Conservation (phyloP, 2,329 filamentous ascomycete genomes). For the Colletotrichum neosansevieriae region DNA sequence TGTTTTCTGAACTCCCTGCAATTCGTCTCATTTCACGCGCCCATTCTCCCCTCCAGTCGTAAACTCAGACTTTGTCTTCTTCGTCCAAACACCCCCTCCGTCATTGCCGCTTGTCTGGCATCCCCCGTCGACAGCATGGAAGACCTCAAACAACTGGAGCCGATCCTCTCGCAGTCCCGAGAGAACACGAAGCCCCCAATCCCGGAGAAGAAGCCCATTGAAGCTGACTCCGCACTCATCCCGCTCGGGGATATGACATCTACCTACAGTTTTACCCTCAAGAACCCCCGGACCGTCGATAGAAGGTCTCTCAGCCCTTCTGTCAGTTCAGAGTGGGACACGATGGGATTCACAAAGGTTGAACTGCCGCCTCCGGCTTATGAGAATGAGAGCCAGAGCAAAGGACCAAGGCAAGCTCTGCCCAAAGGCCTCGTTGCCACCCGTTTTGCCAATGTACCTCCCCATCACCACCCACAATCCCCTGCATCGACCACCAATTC, state of each 20-base stretch:
- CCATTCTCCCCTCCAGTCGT: background rate
- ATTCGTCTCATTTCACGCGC: background rate
- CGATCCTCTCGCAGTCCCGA: background rate
- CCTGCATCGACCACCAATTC: background rate
- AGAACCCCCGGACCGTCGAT: background rate
- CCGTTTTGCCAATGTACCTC: slow-evolving; percentile 20
- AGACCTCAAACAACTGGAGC: slow-evolving; percentile 22
- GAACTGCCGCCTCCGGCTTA: slow-evolving; percentile 17
- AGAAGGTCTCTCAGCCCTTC: slow-evolving; percentile 8
- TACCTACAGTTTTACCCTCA: slow-evolving; percentile 3
- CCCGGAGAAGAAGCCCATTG: slow-evolving; percentile 13
- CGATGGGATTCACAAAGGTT: slow-evolving; percentile 36
- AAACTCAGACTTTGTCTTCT: background rate
- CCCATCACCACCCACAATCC: background rate
- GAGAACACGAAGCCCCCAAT: background rate
- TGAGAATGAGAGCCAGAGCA: slow-evolving; percentile 3
- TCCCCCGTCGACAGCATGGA: slow-evolving; percentile 37
- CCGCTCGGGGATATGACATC: background rate
- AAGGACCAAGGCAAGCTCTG: slow-evolving; percentile 35
- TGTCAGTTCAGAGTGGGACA: background rate
- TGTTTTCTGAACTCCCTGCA: background rate
- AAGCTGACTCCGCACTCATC: background rate
- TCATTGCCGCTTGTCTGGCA: slow-evolving; percentile 8
- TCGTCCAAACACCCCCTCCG: slow-evolving; percentile 25
- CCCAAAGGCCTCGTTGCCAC: slow-evolving; percentile 36